Evolutionary conservation across 140 eudicot genomes (phyloP), one percentile per base, ranked within the genome.

Genomic region (Ambrosia hybrid): DNA sequence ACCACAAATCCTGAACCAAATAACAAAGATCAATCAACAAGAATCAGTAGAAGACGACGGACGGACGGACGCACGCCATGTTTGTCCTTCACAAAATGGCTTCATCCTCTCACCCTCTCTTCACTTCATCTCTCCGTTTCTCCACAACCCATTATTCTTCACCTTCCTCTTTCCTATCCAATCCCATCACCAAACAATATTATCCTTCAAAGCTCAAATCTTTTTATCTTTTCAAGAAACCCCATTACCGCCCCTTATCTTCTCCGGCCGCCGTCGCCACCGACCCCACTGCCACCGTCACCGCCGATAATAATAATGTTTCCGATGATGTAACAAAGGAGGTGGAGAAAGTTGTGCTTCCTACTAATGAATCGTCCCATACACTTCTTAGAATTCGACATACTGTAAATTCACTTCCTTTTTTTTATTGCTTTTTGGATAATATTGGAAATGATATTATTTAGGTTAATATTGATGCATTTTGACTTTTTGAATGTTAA

Each of bases 341-440:
- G 61, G 69, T 36, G 21, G 76, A 76, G 61, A 85, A 61, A 78
- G 71, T 88, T 1, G 89, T 83, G 10, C 92, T 91, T 63, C 97
- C 97, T 3, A 91, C 92, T 4, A 88, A 88, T 75, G 79, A 91
- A 45, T 91, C 95, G 3, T 91, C 97, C 10, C 79, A 80, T 53
- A 64, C 61, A 39, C 95, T 91, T 67, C 87, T 91, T 53, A 79
- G 84, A 62, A 85, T 91, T 74, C 95, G 97, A 52, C 97, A 91
- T 71, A 85, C 97, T 37, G 97, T 91, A 82, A 78, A 61, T 48
- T 52, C 16, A 3, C 43, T 60, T 37, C 45, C 67, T 41, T 6
- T 57, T 55, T 39, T 37, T n/a, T 73, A 2, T 12, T 34, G 9
- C 26, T 34, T 51, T 34, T 15, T 43, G 10, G 8, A 43, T 14